Conservation (phyloP, 2,329 filamentous ascomycete genomes). For the Parafenestella ontariensis region DNA sequence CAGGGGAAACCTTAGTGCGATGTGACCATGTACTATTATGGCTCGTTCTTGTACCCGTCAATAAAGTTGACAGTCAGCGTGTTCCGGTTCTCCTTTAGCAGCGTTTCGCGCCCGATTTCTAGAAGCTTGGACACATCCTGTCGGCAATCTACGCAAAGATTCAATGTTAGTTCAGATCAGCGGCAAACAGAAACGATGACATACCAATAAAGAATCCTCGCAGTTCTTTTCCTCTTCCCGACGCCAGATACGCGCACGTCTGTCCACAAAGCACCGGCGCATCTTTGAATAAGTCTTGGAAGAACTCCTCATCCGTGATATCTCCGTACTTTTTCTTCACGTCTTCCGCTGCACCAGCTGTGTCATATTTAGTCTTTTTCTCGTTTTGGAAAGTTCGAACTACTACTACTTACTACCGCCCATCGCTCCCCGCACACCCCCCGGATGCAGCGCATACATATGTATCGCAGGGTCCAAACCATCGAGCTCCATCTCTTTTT, state of each 20-base stretch:
- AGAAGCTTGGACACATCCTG: slow-evolving; percentile 36
- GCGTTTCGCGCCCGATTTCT: slow-evolving; percentile 28
- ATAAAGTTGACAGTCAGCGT: slow-evolving; percentile 39
- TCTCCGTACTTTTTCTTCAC: slow-evolving; percentile 38
- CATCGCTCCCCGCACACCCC: slow-evolving; percentile 36
- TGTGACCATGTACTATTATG: too few species aligned
- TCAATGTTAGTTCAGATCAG: background rate
- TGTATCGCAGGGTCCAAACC: slow-evolving; percentile 35
- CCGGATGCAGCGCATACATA: slow-evolving; percentile 41
- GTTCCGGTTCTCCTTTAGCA: slow-evolving; percentile 38
- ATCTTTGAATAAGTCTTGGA: slow-evolving; percentile 38
- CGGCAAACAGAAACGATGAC: background rate
- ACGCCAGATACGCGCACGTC: slow-evolving; percentile 38
- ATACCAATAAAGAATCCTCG: slow-evolving; percentile 37
- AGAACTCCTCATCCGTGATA: slow-evolving; percentile 33
- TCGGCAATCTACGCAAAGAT: slow-evolving; percentile 32
- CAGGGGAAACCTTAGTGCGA: too few species aligned
- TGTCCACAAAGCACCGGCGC: slow-evolving; percentile 36
- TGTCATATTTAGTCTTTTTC: slow-evolving; percentile 3
- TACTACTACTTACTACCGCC: slow-evolving; percentile 32
- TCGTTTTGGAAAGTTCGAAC: background rate
- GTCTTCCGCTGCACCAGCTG: slow-evolving; percentile 29
- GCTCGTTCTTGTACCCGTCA: slow-evolving; percentile 40
- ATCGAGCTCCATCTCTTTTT: slow-evolving; percentile 39
- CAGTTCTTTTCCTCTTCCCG: slow-evolving; percentile 37